phyloP scores from a whole-genome alignment of 192 early-diverging fungal species.

The Backusella psychrophila region DNA sequence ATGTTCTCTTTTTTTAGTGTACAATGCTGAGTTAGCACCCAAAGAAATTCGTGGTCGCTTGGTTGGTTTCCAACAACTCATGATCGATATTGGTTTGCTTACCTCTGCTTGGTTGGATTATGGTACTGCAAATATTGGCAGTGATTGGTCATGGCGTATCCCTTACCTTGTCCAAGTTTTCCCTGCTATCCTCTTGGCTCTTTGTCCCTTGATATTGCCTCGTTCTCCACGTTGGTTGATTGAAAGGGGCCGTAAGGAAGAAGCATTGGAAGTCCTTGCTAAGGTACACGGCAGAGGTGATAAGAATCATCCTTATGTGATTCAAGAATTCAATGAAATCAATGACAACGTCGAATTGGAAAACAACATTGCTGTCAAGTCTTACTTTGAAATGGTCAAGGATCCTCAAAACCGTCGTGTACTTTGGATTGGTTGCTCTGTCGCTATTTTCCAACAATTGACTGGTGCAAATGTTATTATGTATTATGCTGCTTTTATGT shows the following conservation, averaged over 20 bases:
- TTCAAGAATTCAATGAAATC: constrained; percentile 66
- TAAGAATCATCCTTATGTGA: constrained; percentile 37
- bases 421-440: constrained; percentile 48
- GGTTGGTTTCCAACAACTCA: constrained; percentile 79
- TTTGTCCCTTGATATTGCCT: constrained; percentile 71
- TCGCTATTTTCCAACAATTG: constrained; percentile 76
- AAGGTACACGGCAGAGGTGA: constrained; percentile 19
- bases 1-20: constrained; percentile 4
- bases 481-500: constrained; percentile 65
- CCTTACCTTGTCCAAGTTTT: constrained; percentile 79
- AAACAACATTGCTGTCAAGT: constrained; percentile 52
- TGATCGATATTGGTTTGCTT: constrained; percentile 62
- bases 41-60: constrained; percentile 79
- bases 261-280: constrained; percentile 46
- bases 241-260: constrained; percentile 57
- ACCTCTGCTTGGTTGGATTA: constrained; percentile 30
- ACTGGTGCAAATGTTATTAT: constrained; percentile 82
- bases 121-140: constrained; percentile 7
- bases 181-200: constrained; percentile 69
- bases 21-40: constrained; percentile 76
- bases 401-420: constrained; percentile 49
- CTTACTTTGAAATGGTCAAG: constrained; percentile 51
- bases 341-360: constrained; percentile 64
- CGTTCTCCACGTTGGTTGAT: constrained; percentile 84
- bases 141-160: constrained; percentile 62